Evolutionary conservation across 1,139 yeast genomes (phyloP).

Genomic region (Debaryomyces fabryi): DNA sequence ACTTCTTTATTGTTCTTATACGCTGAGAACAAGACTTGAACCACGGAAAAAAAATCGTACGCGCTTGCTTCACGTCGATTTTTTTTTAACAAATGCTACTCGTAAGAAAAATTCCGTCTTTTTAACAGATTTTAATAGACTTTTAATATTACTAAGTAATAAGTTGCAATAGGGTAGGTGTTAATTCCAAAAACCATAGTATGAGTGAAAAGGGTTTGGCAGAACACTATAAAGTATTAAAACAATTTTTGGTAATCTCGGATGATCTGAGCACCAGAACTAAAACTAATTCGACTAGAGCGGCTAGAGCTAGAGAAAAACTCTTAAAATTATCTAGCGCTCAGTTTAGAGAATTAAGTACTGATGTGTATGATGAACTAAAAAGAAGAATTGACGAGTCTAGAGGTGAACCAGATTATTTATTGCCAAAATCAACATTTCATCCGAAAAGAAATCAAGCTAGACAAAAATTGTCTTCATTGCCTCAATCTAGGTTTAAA

Average conservation of each 20-base stretch:
- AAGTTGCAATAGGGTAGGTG: not conserved
- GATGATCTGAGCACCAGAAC: constrained; percentile 48
- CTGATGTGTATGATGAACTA: constrained; percentile 92
- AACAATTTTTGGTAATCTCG: constrained; percentile 55
- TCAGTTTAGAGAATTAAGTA: constrained; percentile 87
- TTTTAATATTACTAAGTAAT: not conserved
- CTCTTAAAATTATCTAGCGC: constrained; percentile 74
- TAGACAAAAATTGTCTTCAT: constrained; percentile 83
- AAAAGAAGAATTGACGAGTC: constrained; percentile 67
- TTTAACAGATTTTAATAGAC: not conserved
- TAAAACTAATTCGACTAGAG: constrained; percentile 56
- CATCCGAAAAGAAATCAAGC: constrained; percentile 97
- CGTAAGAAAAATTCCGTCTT: not conserved
- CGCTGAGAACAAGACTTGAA: not conserved
- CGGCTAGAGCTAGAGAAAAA: constrained; percentile 82
- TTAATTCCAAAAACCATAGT: constrained; percentile 1
- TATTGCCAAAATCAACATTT: constrained; percentile 70
- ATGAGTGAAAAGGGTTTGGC: constrained; percentile 44
- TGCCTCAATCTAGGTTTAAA: constrained; percentile 80
- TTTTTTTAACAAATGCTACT: not conserved
- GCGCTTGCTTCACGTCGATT: constrained; percentile 4
- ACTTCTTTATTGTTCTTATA: not conserved
- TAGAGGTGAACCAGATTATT: constrained; percentile 59
- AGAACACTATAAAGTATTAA: constrained; percentile 53
- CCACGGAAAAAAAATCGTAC: constrained; percentile 1